phyloP scores from a whole-genome alignment of 352 stramenopile species.

The Blastocystis sp. region DNA sequence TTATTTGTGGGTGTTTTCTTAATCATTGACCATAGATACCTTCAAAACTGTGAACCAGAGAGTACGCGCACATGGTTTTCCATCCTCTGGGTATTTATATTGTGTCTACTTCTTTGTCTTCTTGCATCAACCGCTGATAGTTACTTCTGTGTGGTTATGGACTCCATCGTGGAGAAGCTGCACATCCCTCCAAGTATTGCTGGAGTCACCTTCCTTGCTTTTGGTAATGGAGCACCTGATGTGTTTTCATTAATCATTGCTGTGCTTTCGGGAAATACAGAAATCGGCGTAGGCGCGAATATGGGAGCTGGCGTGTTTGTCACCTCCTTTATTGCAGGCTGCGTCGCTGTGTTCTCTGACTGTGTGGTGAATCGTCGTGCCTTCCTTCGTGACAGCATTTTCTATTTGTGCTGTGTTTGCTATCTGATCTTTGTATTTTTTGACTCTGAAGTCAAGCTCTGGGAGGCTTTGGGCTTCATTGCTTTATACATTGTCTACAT shows the following conservation, averaged over 20 bases:
- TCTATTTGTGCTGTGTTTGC: constrained; percentile 46
- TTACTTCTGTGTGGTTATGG: constrained; percentile 91
- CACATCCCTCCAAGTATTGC: constrained; percentile 63
- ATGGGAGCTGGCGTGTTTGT: constrained; percentile 89
- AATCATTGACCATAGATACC: neutral
- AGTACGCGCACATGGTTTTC: neutral
- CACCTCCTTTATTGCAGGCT: constrained; percentile 82
- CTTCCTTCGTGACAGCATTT: constrained; percentile 65
- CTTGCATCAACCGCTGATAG: constrained; percentile 91
- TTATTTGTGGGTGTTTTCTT: neutral
- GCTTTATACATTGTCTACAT: constrained; percentile 73
- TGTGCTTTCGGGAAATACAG: constrained; percentile 67
- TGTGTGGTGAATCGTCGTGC: constrained; percentile 56
- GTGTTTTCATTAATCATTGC: constrained; percentile 83
- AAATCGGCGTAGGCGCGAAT: constrained; percentile 60
- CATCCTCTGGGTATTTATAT: constrained; percentile 59
- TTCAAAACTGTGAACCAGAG: constrained; percentile 31
- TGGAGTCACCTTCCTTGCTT: constrained; percentile 88
- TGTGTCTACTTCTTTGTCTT: constrained; percentile 65
- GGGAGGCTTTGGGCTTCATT: constrained; percentile 67
- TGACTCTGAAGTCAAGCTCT: constrained; percentile 62
- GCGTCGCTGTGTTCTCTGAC: constrained; percentile 72
- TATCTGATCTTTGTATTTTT: constrained; percentile 64
- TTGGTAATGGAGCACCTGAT: constrained; percentile 94
- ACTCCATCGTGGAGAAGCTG: constrained; percentile 86